phyloP scores from a whole-genome alignment of 768 basidiomycete species.

The Lanmaoa rubissima region DNA sequence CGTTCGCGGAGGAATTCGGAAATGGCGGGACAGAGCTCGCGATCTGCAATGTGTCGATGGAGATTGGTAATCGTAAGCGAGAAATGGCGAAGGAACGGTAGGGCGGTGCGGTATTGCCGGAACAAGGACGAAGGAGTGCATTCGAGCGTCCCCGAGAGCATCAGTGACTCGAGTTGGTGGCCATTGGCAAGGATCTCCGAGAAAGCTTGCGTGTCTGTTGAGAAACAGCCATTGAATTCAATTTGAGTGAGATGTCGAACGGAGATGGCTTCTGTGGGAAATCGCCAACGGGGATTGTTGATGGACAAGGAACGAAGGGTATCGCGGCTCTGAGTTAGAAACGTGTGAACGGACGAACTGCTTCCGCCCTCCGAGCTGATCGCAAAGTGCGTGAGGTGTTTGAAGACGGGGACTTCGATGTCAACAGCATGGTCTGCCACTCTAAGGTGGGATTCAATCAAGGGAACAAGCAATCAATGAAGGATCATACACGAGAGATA shows the following conservation, averaged over 20 bases:
- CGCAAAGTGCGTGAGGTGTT: slow-evolving; percentile 57
- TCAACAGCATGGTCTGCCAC: slow-evolving; percentile 43
- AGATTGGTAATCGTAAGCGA: slow-evolving; percentile 49
- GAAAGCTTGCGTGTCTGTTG: slow-evolving; percentile 48
- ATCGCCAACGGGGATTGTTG: slow-evolving; percentile 54
- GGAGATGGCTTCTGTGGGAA: slow-evolving; percentile 51
- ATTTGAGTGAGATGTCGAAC: slow-evolving; percentile 65
- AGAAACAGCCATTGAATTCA: slow-evolving; percentile 58
- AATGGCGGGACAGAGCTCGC: slow-evolving; percentile 67
- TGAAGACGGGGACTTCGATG: slow-evolving; percentile 47
- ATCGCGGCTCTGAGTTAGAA: slow-evolving; percentile 51
- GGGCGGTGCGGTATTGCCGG: slow-evolving; percentile 37
- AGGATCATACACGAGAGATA: slow-evolving; percentile 51
- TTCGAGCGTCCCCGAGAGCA: slow-evolving; percentile 53
- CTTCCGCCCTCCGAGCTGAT: slow-evolving; percentile 47
- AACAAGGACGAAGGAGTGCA: slow-evolving; percentile 52
- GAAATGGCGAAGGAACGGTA: slow-evolving; percentile 69
- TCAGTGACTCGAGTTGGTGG: slow-evolving; percentile 60
- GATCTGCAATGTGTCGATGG: slow-evolving; percentile 46
- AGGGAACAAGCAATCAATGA: background rate
- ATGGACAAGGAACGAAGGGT: slow-evolving; percentile 54
- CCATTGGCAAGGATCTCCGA: slow-evolving; percentile 60
- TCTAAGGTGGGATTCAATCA: slow-evolving; percentile 11
- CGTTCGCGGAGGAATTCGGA: slow-evolving; percentile 63
- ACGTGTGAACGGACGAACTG: slow-evolving; percentile 39